Conservation (phyloP, 2,329 filamentous ascomycete genomes). For the Sporothrix humicola region DNA sequence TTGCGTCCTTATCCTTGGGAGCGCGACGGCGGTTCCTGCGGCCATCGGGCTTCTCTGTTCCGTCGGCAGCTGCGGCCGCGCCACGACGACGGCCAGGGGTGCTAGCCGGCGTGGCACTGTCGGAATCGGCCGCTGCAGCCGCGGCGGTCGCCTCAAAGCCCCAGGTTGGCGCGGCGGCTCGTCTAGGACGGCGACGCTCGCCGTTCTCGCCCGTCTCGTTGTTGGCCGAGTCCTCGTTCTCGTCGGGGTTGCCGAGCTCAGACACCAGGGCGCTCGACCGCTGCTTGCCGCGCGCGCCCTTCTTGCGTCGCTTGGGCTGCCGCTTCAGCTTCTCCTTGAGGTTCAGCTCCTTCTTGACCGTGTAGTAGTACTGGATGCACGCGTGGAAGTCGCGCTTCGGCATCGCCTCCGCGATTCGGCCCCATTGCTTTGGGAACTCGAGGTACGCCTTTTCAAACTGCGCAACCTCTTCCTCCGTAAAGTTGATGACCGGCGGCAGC, state of each 20-base stretch:
- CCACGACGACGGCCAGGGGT: constrained; percentile 61
- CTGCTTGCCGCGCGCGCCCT: constrained; percentile 62
- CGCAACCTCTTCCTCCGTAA: constrained; percentile 71
- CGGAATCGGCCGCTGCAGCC: constrained; percentile 57
- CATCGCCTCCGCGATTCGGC: constrained; percentile 72
- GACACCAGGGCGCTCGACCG: constrained; percentile 69
- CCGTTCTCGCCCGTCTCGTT: constrained; percentile 63
- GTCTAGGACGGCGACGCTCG: constrained; percentile 64
- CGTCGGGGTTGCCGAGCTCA: constrained; percentile 66
- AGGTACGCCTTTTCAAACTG: constrained; percentile 76
- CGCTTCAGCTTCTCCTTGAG: constrained; percentile 77
- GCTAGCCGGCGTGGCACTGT: constrained; percentile 62
- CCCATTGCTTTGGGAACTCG: constrained; percentile 82
- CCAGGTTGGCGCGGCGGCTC: constrained; percentile 74
- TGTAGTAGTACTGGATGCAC: constrained; percentile 86
- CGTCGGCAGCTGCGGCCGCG: constrained; percentile 13
- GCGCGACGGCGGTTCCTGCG: constrained; percentile 50
- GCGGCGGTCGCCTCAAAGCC: constrained; percentile 60
- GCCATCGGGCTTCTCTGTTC: constrained; percentile 36
- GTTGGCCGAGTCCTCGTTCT: constrained; percentile 56
- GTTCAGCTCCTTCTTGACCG: constrained; percentile 75
- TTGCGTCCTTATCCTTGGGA: constrained; percentile 49
- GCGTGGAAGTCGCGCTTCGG: constrained; percentile 74
- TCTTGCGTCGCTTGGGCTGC: constrained; percentile 64
- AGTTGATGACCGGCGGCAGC: constrained; percentile 74